phyloP scores from a whole-genome alignment of 2,329 filamentous ascomycete species.

The Colletotrichum sp. region DNA sequence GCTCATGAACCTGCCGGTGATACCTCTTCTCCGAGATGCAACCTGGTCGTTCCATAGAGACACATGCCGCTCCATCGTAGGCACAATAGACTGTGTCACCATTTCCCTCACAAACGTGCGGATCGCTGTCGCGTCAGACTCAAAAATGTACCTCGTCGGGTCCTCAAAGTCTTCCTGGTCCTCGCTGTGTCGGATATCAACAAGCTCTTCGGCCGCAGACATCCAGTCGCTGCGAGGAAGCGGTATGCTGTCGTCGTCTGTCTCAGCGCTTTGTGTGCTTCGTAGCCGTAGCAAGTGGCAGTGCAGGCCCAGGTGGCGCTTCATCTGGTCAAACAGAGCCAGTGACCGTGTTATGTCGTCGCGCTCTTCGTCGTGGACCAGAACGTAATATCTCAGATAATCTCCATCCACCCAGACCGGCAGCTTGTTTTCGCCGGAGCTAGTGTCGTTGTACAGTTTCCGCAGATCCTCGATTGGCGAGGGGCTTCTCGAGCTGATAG shows the following conservation, averaged over 20 bases:
- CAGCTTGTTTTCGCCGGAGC: constrained; percentile 72
- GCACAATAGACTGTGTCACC: constrained; percentile 92
- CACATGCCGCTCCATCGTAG: constrained; percentile 93
- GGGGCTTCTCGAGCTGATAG: constrained; percentile 87
- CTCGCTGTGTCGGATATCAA: constrained; percentile 72
- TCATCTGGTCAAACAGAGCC: constrained; percentile 96
- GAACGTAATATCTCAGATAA: constrained; percentile 92
- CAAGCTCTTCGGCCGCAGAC: constrained; percentile 83
- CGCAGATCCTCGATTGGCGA: constrained; percentile 87
- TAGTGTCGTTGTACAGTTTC: constrained; percentile 84
- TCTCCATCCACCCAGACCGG: constrained; percentile 90
- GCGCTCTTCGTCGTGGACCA: constrained; percentile 94
- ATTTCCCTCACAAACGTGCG: constrained; percentile 91
- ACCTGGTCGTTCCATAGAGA: constrained; percentile 98
- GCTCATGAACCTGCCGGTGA: constrained; percentile 93
- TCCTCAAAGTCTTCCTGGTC: constrained; percentile 74
- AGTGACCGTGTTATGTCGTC: constrained; percentile 93
- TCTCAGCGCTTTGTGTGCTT: constrained; percentile 83
- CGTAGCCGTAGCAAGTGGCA: constrained; percentile 89
- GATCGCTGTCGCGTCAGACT: constrained; percentile 89
- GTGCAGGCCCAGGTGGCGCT: constrained; percentile 94
- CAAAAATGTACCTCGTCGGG: constrained; percentile 81
- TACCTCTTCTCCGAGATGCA: constrained; percentile 84
- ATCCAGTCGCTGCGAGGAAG: constrained; percentile 88
- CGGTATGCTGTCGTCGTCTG: constrained; percentile 87